Evolutionary conservation across 257 asterid species (phyloP).

Genomic region (Parsonsia alboflavescens): DNA sequence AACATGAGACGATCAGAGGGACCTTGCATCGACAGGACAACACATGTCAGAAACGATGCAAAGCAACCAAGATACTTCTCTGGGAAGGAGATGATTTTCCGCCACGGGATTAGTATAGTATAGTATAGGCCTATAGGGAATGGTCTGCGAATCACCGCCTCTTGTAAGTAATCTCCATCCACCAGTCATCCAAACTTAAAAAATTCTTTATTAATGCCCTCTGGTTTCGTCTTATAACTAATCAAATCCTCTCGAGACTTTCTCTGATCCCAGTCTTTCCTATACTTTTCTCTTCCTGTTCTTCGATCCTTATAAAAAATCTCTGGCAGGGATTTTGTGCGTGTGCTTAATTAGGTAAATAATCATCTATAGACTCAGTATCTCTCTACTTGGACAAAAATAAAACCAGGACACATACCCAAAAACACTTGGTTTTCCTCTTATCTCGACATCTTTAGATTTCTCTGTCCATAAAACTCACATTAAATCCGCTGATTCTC

Average conservation of each 20-base stretch:
- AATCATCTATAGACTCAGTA: too few species aligned
- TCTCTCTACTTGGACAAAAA: neutral
- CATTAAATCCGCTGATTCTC: neutral
- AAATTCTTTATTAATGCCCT: too few species aligned
- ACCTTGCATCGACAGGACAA: too few species aligned
- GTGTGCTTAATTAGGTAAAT: too few species aligned
- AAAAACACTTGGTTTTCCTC: conserved; percentile 10
- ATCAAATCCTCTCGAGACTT: neutral
- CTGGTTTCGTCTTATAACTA: neutral
- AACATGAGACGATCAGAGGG: too few species aligned
- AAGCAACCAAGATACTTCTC: conserved; percentile 1
- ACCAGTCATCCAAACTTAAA: neutral
- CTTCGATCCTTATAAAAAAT: neutral
- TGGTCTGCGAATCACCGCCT: conserved; percentile 1
- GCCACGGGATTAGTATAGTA: too few species aligned
- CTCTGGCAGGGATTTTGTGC: neutral
- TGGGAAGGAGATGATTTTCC: too few species aligned
- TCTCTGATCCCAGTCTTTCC: neutral
- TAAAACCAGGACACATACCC: neutral
- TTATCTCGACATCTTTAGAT: neutral
- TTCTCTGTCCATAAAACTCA: too few species aligned
- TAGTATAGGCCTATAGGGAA: too few species aligned
- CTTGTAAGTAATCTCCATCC: neutral
- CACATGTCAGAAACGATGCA: neutral
- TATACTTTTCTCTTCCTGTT: neutral